Evolutionary conservation across 2,329 filamentous ascomycete genomes (phyloP).

Genomic region (Fusarium vanettenii): DNA sequence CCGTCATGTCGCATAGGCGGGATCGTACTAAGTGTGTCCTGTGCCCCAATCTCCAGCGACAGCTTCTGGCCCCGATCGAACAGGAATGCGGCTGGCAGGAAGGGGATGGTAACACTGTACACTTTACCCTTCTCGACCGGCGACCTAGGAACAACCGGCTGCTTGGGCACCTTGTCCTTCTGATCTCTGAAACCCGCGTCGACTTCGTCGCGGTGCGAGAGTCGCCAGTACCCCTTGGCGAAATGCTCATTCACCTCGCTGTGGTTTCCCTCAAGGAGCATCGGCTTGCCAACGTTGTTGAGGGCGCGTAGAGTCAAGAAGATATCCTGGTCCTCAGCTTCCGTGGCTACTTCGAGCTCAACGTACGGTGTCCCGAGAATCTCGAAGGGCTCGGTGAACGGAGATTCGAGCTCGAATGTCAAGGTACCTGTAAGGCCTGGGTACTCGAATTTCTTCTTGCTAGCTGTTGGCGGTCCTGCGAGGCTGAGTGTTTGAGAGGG

Average conservation of each 20-base stretch:
- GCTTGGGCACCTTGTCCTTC: background rate
- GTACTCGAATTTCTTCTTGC: background rate
- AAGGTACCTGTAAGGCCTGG: background rate
- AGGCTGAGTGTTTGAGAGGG: background rate
- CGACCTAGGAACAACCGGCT: background rate
- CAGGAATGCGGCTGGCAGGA: conserved; percentile 2
- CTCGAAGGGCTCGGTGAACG: conserved; percentile 3
- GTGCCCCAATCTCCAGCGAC: background rate
- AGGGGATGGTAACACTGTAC: conserved; percentile 1
- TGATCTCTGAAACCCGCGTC: background rate
- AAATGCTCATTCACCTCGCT: conserved; percentile 6
- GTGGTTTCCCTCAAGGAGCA: conserved; percentile 2
- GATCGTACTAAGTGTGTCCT: background rate
- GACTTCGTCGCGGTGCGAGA: conserved; percentile 13
- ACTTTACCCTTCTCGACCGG: background rate
- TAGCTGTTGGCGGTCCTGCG: background rate
- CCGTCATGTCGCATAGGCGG: conserved; percentile 11
- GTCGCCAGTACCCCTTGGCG: background rate
- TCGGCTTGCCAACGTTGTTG: background rate
- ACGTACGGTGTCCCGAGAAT: conserved; percentile 8
- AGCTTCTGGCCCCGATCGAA: conserved; percentile 6
- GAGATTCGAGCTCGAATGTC: background rate
- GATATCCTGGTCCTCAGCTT: conserved; percentile 5
- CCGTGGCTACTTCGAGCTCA: conserved; percentile 3
- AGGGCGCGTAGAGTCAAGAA: conserved; percentile 5